Evolutionary conservation across 768 basidiomycete genomes (phyloP), one percentile per base, ranked within the genome.

Genomic region (Leccinum truebloodii): DNA sequence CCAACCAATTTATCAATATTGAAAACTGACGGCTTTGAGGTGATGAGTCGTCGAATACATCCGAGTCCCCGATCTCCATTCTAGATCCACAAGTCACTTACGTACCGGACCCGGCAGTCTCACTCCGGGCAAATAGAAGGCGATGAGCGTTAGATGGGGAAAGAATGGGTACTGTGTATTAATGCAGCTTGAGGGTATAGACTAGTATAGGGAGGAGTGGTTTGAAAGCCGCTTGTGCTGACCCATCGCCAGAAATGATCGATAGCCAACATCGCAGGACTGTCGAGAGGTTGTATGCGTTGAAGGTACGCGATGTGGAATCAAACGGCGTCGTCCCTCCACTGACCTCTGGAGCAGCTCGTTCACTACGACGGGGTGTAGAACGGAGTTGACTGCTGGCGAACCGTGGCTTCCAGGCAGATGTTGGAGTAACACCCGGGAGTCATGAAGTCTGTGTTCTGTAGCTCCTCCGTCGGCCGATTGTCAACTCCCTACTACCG

Each of bases 231-330:
- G 49, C 83, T 86, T 3, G 94, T 94, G 73, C 88, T 90, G 64
- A 97, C 83, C 97, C 97, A 99, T 48, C 97, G 82, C 94, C 95
- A 98, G 77, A 98, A 98, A 75, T 98, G 95, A 68, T 95, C 92
- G 55, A 97, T 83, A 3, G 87, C 86, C 3, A 91, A 68, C 2
- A 83, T 81, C 1, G 90, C 87, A 0, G 88, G 86, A 60, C 86
- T 84, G 14, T 83, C 81, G 35, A 83, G 84, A 64, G 88, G 55
- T 88, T 82, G 73, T 95, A 97, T 61, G 97, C 90, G 68, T 94
- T 89, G 60, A 99, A 77, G 18, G 92, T 98, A 69, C 87, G 93
- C 3, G 94, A 92, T 6, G 90, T 87, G 0, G 94, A 92, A 70
- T 98, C 95, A 69, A 98, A 98, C 0, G 94, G 92, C 0, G 95